Evolutionary conservation across 176 grass and related monocot species (phyloP), one percentile per base, ranked within the genome.

Genomic region (Neostapfia colusana): DNA sequence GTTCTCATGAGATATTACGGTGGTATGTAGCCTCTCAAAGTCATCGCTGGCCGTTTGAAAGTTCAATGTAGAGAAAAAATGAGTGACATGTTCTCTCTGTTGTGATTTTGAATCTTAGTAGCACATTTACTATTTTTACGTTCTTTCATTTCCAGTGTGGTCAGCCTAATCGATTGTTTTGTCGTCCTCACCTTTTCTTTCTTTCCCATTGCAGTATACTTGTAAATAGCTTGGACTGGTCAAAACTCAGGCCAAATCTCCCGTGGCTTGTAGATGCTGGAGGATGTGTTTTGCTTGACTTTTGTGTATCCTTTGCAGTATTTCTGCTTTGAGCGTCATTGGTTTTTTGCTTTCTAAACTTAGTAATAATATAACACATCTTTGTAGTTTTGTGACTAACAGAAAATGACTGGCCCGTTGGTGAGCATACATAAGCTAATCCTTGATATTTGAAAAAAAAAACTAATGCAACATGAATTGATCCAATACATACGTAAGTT

Each of bases 261-360:
- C 92, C 96, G 0, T 99, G 96, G 92, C 70, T 99, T 66, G 96
- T 92, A 65, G 96, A 95, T 83, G 92, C 92, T 66, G 48, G 83
- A 81, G 96, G 92, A 85, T 99, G 96, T 83, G 87, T 92, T 70
- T 46, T 95, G 48, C 70, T 99, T 8, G 96, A 99, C 87, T 79
- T 63, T 76, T 95, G 90, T 43, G 92, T 99, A 99, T 99, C 96
- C 96, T 99, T 90, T 79, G 61, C 37, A 40, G 36, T 25, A 74
- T 69, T 85, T 78, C 14, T 79, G 39, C 53, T 77, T 39, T 83
- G 34, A 85, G 65, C 18, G 58, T 72, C 36, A 79, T 42, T 6
- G 3, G 14, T 72, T 38, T 65, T 70, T 42, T 78, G 44, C 56
- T 37, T 59, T 54, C 20, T 70, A 91, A 34, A 70, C 6, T 67